These are phyloP conservation scores for Lactifluus echinatus DNA, from an alignment of 768 basidiomycete species.

Conservation along the genomic window DNA sequence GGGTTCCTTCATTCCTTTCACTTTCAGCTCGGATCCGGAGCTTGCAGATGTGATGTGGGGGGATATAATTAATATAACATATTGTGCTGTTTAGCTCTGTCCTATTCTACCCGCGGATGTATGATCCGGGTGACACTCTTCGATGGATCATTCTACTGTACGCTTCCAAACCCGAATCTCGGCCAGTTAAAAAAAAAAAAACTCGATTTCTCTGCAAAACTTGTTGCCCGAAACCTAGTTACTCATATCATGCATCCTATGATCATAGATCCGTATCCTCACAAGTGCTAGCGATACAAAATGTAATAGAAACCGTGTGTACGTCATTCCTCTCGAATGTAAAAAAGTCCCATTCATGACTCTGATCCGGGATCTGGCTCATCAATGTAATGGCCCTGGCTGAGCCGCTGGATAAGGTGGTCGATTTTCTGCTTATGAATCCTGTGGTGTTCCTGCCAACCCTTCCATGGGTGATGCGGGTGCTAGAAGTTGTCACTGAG, in stretches of 20 bases:
- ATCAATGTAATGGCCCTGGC: conserved; percentile 48
- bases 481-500: conserved; percentile 37
- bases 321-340: background rate
- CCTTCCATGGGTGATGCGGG: conserved; percentile 89
- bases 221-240: background rate
- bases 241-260: background rate
- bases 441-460: conserved; percentile 88
- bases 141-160: background rate
- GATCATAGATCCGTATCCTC: background rate
- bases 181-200: too few relatives aligned
- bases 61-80: too few relatives aligned
- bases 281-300: conserved; percentile 18
- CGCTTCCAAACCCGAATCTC: background rate
- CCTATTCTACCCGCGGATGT: background rate
- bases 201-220: background rate
- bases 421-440: conserved; percentile 85
- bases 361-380: conserved; percentile 18
- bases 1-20: too few relatives aligned
- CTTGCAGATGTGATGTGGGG: too few relatives aligned
- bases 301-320: background rate
- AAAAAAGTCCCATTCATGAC: background rate
- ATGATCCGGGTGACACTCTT: background rate
- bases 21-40: too few relatives aligned
- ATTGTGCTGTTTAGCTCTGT: too few relatives aligned
- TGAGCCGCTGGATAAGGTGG: conserved; percentile 57